Evolutionary conservation across 2,329 filamentous ascomycete genomes (phyloP).

Genomic region (Aspergillus latus): DNA sequence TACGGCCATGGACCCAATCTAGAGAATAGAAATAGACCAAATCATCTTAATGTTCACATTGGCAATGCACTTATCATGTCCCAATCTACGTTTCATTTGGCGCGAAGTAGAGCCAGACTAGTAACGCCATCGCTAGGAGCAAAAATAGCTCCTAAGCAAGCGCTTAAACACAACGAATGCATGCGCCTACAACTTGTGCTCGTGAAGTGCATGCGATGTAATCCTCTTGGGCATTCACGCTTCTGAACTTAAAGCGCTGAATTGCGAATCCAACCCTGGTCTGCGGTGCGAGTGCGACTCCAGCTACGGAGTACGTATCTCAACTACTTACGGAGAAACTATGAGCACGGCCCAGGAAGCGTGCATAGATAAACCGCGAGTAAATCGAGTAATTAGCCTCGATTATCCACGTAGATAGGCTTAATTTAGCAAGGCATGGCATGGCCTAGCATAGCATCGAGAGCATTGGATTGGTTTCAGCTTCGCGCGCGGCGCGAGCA

Average conservation of each 20-base stretch:
- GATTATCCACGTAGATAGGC: neutral
- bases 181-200: neutral
- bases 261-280: neutral
- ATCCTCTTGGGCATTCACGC: neutral
- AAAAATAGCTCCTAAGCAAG: neutral
- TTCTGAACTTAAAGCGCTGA: neutral
- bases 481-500: neutral
- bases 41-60: neutral
- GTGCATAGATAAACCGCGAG: no score
- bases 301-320: neutral
- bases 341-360: neutral
- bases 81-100: neutral
- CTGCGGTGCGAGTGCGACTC: neutral
- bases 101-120: neutral
- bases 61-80: neutral
- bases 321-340: neutral
- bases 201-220: neutral
- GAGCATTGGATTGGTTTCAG: slow-evolving; percentile 10
- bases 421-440: neutral
- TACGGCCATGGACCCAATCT: neutral
- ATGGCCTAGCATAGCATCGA: neutral
- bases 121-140: neutral
- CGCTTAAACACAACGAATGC: neutral
- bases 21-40: neutral
- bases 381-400: neutral